Evolutionary conservation across 2,329 filamentous ascomycete species (phyloP).

Genomic region (Ceratocystis harringtonii): DNA sequence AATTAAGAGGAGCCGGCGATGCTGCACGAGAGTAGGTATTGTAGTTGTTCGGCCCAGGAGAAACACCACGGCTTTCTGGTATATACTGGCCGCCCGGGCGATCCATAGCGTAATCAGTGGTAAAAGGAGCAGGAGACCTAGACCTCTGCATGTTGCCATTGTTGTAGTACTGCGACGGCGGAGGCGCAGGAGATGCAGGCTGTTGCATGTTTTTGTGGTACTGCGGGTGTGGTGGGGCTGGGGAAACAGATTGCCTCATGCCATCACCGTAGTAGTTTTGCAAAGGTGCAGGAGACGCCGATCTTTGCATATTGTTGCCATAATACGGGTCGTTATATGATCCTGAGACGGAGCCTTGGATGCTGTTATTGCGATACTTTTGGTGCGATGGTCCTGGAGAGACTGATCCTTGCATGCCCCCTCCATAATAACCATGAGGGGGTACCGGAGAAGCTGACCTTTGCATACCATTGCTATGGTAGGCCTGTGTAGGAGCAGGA

Average conservation of each 20-base stretch:
- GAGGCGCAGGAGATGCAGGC: slow-evolving; percentile 6
- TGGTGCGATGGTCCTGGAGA: slow-evolving; percentile 17
- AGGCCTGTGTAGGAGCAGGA: slow-evolving; percentile 15
- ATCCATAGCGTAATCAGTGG: slow-evolving; percentile 18
- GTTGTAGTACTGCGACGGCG: slow-evolving; percentile 16
- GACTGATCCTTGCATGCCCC: slow-evolving; percentile 14
- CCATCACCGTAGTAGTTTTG: slow-evolving; percentile 10
- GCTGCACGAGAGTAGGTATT: slow-evolving; percentile 23
- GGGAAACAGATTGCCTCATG: slow-evolving; percentile 18
- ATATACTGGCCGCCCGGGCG: not conserved
- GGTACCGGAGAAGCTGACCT: slow-evolving; percentile 28
- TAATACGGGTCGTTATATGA: slow-evolving; percentile 21
- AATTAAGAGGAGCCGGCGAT: slow-evolving; percentile 28
- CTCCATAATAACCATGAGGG: slow-evolving; percentile 22
- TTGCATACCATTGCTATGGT: slow-evolving; percentile 18
- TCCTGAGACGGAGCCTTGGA: slow-evolving; percentile 18
- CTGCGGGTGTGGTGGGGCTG: slow-evolving; percentile 18
- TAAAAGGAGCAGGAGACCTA: slow-evolving; percentile 27
- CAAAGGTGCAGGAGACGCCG: slow-evolving; percentile 9
- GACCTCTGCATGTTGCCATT: slow-evolving; percentile 17
- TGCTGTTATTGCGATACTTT: slow-evolving; percentile 8
- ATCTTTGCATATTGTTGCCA: slow-evolving; percentile 23
- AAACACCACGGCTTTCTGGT: slow-evolving; percentile 19
- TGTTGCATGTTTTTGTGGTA: slow-evolving; percentile 21
- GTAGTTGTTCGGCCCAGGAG: slow-evolving; percentile 22